These are phyloP conservation scores for Bjerkandera adusta DNA, from an alignment of 1,284 basidiomycete genomes.

Conservation along the genomic window DNA sequence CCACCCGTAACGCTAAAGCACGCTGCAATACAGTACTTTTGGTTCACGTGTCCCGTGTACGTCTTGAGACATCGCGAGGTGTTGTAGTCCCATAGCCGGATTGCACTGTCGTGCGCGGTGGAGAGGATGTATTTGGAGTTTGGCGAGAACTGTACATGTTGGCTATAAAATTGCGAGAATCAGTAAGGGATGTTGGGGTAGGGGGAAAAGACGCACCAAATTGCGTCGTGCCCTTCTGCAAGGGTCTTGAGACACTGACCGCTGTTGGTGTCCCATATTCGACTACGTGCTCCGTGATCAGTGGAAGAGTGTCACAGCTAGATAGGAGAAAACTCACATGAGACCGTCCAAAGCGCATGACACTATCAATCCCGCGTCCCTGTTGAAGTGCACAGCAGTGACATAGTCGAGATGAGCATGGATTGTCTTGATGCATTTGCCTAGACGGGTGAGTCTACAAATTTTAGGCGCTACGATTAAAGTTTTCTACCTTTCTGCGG, in stretches of 20 bases:
- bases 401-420: slow-evolving; percentile 96
- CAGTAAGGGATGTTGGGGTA: slow-evolving; percentile 9
- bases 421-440: slow-evolving; percentile 78
- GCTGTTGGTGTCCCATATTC: slow-evolving; percentile 91
- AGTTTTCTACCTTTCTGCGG: slow-evolving; percentile 68
- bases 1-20: slow-evolving; percentile 82
- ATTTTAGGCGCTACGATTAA: background rate
- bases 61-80: slow-evolving; percentile 91
- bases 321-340: slow-evolving; percentile 58
- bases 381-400: slow-evolving; percentile 91
- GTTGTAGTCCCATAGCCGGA: slow-evolving; percentile 95
- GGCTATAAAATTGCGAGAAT: slow-evolving; percentile 51
- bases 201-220: slow-evolving; percentile 56
- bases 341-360: slow-evolving; percentile 91
- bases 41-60: slow-evolving; percentile 79
- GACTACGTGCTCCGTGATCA: slow-evolving; percentile 47
- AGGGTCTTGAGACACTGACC: slow-evolving; percentile 97
- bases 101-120: slow-evolving; percentile 86
- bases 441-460: slow-evolving; percentile 32
- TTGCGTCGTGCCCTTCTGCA: slow-evolving; percentile 85
- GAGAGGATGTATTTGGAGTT: slow-evolving; percentile 93
- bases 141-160: slow-evolving; percentile 90
- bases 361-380: slow-evolving; percentile 89
- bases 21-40: slow-evolving; percentile 75
- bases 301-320: background rate